Evolutionary conservation across 108 stramenopile genomes (phyloP).

Genomic region (Pinguiococcus pyrenoidosus): DNA sequence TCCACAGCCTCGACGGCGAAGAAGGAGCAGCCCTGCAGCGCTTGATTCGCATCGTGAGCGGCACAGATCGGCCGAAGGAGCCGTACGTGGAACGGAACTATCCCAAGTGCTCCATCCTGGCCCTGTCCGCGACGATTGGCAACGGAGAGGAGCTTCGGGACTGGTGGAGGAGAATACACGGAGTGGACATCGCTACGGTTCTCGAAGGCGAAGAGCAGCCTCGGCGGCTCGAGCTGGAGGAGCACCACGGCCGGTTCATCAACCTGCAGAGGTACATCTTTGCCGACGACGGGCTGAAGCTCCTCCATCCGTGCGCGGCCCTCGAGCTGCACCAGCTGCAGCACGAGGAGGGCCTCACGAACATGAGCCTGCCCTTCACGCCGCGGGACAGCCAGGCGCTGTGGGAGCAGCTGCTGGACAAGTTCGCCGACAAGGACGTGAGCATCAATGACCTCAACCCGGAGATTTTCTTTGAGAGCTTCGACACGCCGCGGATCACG

Average conservation of each 20-base stretch:
- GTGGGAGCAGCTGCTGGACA: constrained; percentile 63
- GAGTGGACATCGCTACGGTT: constrained; percentile 47
- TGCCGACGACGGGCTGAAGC: constrained; percentile 36
- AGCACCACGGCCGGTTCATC: constrained; percentile 85
- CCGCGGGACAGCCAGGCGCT: constrained; percentile 81
- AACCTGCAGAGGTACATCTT: constrained; percentile 93
- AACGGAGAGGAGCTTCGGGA: constrained; percentile 78
- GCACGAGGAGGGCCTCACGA: constrained; percentile 17
- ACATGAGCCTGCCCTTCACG: constrained; percentile 78
- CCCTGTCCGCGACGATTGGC: constrained; percentile 95
- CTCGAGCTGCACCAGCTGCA: constrained; percentile 73
- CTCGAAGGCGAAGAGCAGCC: constrained; percentile 1
- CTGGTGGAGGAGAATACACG: constrained; percentile 78
- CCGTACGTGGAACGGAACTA: no score
- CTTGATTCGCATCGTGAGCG: constrained; percentile 83
- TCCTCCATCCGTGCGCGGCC: constrained; percentile 86
- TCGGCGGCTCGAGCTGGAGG: constrained; percentile 55
- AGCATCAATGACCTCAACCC: constrained; percentile 71
- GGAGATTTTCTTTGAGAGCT: constrained; percentile 66
- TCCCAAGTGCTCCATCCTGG: constrained; percentile 80
- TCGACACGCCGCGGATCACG: constrained; percentile 76
- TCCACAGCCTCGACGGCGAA: constrained; percentile 91
- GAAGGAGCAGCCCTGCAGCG: constrained; percentile 94
- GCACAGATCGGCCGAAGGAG: no score
- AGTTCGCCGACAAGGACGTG: constrained; percentile 55